Conservation (phyloP, 108 stramenopile genomes). For the Cyclotella choctawhatcheeana region DNA sequence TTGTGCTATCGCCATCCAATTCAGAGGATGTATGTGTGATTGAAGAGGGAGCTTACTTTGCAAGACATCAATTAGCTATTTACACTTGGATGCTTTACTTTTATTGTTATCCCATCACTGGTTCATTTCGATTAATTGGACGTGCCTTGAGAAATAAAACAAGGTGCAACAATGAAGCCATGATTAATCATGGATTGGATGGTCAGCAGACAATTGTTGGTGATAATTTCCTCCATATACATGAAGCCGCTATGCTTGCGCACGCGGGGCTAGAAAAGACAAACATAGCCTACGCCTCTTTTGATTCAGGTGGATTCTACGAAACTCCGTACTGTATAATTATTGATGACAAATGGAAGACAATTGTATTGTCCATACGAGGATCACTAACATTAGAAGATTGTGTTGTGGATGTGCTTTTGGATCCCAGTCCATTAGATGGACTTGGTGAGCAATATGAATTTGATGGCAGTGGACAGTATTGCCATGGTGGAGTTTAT, state of each 20-base stretch:
- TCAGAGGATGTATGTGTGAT: slow-evolving; percentile 56
- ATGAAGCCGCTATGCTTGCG: slow-evolving; percentile 77
- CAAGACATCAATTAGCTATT: slow-evolving; percentile 81
- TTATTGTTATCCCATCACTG: slow-evolving; percentile 83
- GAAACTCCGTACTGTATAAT: slow-evolving; percentile 94
- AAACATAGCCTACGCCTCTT: slow-evolving; percentile 91
- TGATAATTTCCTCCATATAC: slow-evolving; percentile 77
- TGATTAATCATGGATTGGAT: neutral
- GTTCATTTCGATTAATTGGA: slow-evolving; percentile 65
- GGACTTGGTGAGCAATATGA: slow-evolving; percentile 78
- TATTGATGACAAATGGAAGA: slow-evolving; percentile 84
- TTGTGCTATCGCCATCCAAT: slow-evolving; percentile 66
- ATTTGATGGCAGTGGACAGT: slow-evolving; percentile 84
- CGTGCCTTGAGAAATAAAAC: slow-evolving; percentile 29
- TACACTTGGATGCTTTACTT: slow-evolving; percentile 92
- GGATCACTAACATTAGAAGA: slow-evolving; percentile 96
- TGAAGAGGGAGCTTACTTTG: slow-evolving; percentile 88
- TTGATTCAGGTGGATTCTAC: slow-evolving; percentile 71
- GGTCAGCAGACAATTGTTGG: slow-evolving; percentile 38
- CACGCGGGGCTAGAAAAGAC: slow-evolving; percentile 72
- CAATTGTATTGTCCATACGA: slow-evolving; percentile 90
- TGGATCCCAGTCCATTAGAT: slow-evolving; percentile 85
- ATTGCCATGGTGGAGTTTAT: slow-evolving; percentile 89
- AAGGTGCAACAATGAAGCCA: slow-evolving; percentile 16
- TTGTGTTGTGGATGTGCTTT: slow-evolving; percentile 90